A percentile compares a stretch with the other conserved stretches of the same genome.
Evolutionary conservation across 139 green algal species (phyloP).

Genomic region (Asterochloris sp.): DNA sequence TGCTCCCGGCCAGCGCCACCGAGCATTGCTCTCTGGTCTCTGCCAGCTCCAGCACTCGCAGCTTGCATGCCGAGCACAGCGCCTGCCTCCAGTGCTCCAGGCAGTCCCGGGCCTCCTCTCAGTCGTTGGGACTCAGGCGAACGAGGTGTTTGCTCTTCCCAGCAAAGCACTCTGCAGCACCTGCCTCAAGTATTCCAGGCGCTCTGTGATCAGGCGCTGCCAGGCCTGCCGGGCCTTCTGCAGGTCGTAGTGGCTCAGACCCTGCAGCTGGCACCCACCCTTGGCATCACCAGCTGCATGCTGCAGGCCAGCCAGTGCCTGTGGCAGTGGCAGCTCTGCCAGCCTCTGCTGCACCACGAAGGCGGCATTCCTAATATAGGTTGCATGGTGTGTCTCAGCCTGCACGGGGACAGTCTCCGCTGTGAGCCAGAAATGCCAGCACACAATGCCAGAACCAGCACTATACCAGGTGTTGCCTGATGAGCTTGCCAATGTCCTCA

Average conservation of each 20-base stretch:
- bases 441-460: background rate
- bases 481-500: background rate
- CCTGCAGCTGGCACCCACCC: background rate
- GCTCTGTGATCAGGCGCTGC: conserved; percentile 10
- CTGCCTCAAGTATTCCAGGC: conserved; percentile 12
- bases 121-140: too few relatives aligned
- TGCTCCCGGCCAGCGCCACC: too few relatives aligned
- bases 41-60: too few relatives aligned
- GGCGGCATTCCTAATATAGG: conserved; percentile 15
- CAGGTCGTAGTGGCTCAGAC: background rate
- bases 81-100: too few relatives aligned
- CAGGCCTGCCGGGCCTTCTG: conserved; percentile 10
- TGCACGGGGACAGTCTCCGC: background rate
- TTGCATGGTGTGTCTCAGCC: background rate
- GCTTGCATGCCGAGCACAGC: too few relatives aligned
- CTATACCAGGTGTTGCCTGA: conserved; percentile 1
- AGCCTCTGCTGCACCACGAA: conserved; percentile 6
- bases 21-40: too few relatives aligned
- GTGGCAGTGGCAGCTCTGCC: background rate
- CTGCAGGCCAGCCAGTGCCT: background rate
- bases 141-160: too few relatives aligned
- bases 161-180: too few relatives aligned
- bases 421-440: too few relatives aligned
- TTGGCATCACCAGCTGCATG: background rate
- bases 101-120: too few relatives aligned